Base-by-base conservation (phyloP, 1,139 yeast species). In the Pichia norvegensis region DNA sequence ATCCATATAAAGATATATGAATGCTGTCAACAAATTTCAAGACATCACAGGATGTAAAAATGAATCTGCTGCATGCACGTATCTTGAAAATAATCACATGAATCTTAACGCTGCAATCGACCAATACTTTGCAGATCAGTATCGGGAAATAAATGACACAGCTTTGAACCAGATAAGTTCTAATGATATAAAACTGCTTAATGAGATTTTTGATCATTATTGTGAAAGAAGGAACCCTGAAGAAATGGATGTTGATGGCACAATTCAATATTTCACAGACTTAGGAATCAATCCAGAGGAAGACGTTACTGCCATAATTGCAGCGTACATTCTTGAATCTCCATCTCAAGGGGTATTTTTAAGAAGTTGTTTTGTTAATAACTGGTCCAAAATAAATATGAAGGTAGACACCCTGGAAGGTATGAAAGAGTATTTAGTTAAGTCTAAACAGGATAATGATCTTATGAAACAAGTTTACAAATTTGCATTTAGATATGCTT, bases 181-280 rank as follows among this genome's bases (percentile, higher is more conserved):
- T 10, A 38, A 25, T 4, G 25, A 11, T 13, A 40, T n/a, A n/a
- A 36, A 47, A 1, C 40, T 37, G 11, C 44, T 56, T 16, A 38
- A 39, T 10, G 23, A 17, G 1, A n/a, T 60, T 2, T 60, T 61
- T 39, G 42, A 52, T 19, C 44, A 43, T 10, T 61, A 61, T 45
- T 55, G 55, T 33, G 64, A 61, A 29, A 50, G 40, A 4, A 47
- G 51, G 1, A 55, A 56, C 42, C 57, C 7, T 62, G 62, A 25
- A 62, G 55, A 33, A 75, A 76, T 45, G 92, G 81, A 33, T 72
- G 84, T 25, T 8, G 92, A 86, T 48, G 97, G 96, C 0, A 82
- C 96, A 0, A 65, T 90, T 20, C 56, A 61, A 39, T 85, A 81
- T 55, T 67, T 87, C 38, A 72, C 69, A 10, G 95, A 83, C 56